Percentiles rank a stretch among this genome's conserved stretches.
Conservation (phyloP, 2,329 filamentous ascomycete species). For the Ophiocordyceps camponoti-leonardi region DNA sequence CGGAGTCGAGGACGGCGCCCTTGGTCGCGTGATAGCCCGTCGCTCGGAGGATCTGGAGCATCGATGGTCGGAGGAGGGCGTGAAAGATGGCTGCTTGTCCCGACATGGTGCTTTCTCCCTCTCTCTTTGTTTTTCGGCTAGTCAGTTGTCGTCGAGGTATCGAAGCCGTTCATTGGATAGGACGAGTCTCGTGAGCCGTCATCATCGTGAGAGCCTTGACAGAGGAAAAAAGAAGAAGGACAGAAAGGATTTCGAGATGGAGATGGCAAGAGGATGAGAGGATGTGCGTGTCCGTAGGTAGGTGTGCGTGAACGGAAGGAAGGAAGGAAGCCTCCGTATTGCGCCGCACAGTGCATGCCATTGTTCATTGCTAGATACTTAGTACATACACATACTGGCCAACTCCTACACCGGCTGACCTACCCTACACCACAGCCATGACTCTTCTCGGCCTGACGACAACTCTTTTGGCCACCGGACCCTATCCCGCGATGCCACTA, state of each 20-base stretch:
- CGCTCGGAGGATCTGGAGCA: slow-evolving; percentile 82
- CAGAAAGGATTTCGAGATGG: too few relatives aligned
- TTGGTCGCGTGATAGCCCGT: slow-evolving; percentile 76
- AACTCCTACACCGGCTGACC: too few relatives aligned
- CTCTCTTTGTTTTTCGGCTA: neutral
- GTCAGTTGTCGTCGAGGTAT: too few relatives aligned
- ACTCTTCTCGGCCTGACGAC: too few relatives aligned
- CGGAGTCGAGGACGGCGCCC: slow-evolving; percentile 65
- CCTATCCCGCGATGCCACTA: slow-evolving; percentile 22
- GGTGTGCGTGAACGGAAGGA: too few relatives aligned
- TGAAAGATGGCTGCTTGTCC: slow-evolving; percentile 38
- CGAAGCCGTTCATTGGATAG: neutral
- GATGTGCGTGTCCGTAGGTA: too few relatives aligned
- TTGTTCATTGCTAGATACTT: too few relatives aligned
- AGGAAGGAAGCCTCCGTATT: too few relatives aligned
- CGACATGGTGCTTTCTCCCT: slow-evolving; percentile 17
- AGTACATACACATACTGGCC: too few relatives aligned
- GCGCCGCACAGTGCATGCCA: too few relatives aligned
- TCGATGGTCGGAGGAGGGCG: slow-evolving; percentile 67
- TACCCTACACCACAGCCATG: too few relatives aligned
- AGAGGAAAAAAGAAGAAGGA: too few relatives aligned
- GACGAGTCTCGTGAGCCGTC: neutral
- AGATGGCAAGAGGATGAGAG: neutral
- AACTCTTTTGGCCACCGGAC: neutral
- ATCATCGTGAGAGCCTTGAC: neutral